Percentiles rank a stretch among this genome's conserved stretches.
Conservation (phyloP, 345 rosid species). For the Melaleuca alternifolia region DNA sequence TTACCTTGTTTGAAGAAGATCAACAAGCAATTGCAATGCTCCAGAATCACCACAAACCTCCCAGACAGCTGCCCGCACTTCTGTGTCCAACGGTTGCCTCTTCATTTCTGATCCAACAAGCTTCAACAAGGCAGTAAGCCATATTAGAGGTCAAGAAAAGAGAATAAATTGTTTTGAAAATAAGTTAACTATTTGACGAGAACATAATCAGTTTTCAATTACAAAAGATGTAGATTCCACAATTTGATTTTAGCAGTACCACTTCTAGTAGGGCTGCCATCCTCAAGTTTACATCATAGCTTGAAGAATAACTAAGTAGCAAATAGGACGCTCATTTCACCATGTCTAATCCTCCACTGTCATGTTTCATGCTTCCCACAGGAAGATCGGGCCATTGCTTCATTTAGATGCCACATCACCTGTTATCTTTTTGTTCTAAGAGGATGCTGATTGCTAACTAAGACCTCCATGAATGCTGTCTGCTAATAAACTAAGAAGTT, state of each 20-base stretch:
- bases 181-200: neutral
- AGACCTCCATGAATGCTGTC: neutral
- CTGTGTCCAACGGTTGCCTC: constrained; percentile 57
- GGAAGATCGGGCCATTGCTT: neutral
- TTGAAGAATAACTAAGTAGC: neutral
- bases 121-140: constrained; percentile 18
- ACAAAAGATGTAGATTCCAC: neutral
- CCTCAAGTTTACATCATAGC: neutral
- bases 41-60: constrained; percentile 93
- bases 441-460: neutral
- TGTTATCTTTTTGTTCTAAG: neutral
- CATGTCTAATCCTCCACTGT: neutral
- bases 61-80: constrained; percentile 90
- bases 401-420: neutral
- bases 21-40: constrained; percentile 84
- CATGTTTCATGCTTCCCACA: neutral
- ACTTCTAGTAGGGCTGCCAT: neutral
- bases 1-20: constrained; percentile 76
- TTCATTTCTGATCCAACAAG: constrained; percentile 55
- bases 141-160: neutral
- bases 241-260: neutral
- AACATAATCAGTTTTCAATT: neutral
- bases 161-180: neutral
- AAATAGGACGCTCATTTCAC: neutral
- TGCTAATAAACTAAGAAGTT: neutral